Evolutionary conservation across 208 protist species (phyloP), one percentile per base, ranked within the genome.

Genomic region (Wallacemonas rigidus): DNA sequence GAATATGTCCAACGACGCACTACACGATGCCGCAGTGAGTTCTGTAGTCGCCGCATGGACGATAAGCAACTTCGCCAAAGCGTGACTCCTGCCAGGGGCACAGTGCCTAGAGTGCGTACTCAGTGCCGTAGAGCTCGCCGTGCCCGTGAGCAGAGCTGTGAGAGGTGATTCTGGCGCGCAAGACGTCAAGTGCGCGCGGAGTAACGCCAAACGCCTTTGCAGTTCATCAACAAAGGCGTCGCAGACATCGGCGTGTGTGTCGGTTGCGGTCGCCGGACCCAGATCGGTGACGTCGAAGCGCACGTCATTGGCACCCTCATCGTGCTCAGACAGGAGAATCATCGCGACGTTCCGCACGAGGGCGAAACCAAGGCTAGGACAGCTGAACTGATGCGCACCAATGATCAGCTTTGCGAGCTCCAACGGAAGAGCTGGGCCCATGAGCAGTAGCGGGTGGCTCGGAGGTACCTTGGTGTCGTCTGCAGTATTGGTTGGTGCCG

Each of bases 381-480:
- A 91, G 39, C 81, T 71, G 11, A 86, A 68, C 65, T 91, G 53
- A 12, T 78, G 72, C 2, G 88, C 88, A 39, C 81, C 83, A 36
- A 90, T 73, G n/a, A 95, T 76, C 15, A 95, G 72, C 75, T 91
- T 91, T 15, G 76, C 79, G 11, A 95, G 76, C 72, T 95, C 86
- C 75, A 95, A 60, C 9, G 81, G 82, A 4, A 95, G 68, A 78
- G 60, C 44, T 72, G 76, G 14, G 64, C 79, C 9, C 63, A 41
- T 41, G 12, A 1, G 61, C 45, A 44, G n/a, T 39, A 36, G 9
- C 14, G n/a, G 6, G 17, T 14, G 14, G 72, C 15, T 41, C 26
- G 17, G 56, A n/a, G 17, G 26, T 17, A 40, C 51, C 36, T 69
- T 36, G 54, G 14, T n/a, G 12, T 58, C 54, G 26, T 26, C 26